These are phyloP conservation scores for Candida nanaspora DNA, from an alignment of 805 yeast genomes.

Conservation along the genomic window DNA sequence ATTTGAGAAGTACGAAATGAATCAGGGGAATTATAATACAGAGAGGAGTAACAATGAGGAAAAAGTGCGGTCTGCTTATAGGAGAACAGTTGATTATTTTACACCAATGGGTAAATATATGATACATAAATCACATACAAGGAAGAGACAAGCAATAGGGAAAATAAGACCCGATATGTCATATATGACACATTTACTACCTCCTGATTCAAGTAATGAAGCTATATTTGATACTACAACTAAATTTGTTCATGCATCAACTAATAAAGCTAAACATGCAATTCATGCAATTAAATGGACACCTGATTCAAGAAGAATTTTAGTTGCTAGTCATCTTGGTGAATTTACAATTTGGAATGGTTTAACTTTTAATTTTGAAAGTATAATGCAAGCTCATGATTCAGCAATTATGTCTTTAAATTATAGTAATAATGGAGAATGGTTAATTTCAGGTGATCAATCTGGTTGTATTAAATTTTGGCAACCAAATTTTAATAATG, in stretches of 20 bases:
- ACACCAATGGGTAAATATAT: conserved; percentile 64
- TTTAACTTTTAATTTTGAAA: conserved; percentile 87
- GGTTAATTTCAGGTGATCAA: conserved; percentile 92
- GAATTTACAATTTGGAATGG: conserved; percentile 98
- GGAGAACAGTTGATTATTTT: conserved; percentile 76
- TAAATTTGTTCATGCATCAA: conserved; percentile 83
- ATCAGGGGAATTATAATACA: conserved; percentile 2
- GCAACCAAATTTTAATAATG: conserved; percentile 98
- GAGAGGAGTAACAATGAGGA: conserved; percentile 5
- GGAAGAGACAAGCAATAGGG: conserved; percentile 33
- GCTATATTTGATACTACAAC: conserved; percentile 60
- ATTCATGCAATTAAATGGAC: conserved; percentile 92
- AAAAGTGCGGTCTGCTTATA: conserved; percentile 24
- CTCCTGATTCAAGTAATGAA: conserved; percentile 44
- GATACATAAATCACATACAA: conserved; percentile 37
- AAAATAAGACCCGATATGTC: conserved; percentile 62
- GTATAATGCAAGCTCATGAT: conserved; percentile 98
- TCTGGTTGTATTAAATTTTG: conserved; percentile 89
- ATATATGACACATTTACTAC: conserved; percentile 54
- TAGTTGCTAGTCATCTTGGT: conserved; percentile 88
- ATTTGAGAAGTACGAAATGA: no score
- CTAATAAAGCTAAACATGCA: conserved; percentile 88
- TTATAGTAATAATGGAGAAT: conserved; percentile 86
- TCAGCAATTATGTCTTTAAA: conserved; percentile 71
- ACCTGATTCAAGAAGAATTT: conserved; percentile 86